These are phyloP conservation scores for Santalum album DNA, from an alignment of 164 flowering plant species.

Conservation along the genomic window DNA sequence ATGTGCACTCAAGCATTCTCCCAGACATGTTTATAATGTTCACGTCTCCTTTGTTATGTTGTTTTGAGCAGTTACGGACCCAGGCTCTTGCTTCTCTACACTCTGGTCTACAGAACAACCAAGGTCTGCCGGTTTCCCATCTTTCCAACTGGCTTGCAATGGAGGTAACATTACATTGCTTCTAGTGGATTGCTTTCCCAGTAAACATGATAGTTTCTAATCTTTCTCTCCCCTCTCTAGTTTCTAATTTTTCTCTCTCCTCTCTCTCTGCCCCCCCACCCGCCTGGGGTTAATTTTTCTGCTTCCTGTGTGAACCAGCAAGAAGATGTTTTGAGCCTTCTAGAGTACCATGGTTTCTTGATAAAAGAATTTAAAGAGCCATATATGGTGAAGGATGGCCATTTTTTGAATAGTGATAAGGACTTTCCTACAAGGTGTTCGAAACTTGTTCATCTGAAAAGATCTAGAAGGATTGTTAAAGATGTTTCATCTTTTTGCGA, in stretches of 20 bases:
- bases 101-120: constrained; percentile 71
- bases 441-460: constrained; percentile 67
- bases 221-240: neutral
- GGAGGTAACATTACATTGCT: constrained; percentile 52
- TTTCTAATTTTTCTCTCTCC: neutral
- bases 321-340: constrained; percentile 65
- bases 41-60: constrained; percentile 8
- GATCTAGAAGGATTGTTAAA: constrained; percentile 43
- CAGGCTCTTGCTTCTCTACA: constrained; percentile 97
- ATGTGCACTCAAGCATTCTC: too few relatives aligned
- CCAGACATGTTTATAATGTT: neutral
- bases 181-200: neutral
- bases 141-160: constrained; percentile 74
- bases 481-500: constrained; percentile 46
- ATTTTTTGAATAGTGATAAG: constrained; percentile 53
- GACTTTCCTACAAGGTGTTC: constrained; percentile 73
- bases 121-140: constrained; percentile 76
- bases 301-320: constrained; percentile 36
- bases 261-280: too few relatives aligned
- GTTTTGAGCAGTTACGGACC: constrained; percentile 68
- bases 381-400: constrained; percentile 89
- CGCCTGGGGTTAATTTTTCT: constrained; percentile 5
- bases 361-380: constrained; percentile 75
- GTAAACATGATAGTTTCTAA: neutral
- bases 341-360: constrained; percentile 76